Base-by-base conservation (phyloP, 345 rosid species). In the Euphorbia pulcherrima region DNA sequence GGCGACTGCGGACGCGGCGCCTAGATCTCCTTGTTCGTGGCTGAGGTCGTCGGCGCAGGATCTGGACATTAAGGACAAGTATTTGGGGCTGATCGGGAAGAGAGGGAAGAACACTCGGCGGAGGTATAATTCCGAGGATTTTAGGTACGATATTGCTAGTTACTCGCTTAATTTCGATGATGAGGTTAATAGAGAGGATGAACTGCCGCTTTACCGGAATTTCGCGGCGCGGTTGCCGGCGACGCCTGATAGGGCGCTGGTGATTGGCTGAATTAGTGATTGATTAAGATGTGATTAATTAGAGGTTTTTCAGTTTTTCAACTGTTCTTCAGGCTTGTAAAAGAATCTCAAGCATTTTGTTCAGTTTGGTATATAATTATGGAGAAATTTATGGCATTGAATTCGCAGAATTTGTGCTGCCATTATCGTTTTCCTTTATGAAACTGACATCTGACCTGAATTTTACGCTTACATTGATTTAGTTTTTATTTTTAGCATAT, bases 101-200 rank as follows among this genome's bases (percentile, higher is more conserved):
- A 76, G 82, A 62, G 75, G 80, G 0, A 77, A 62, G 72, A 53
- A 40, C 28, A 53, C 41, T 23, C 65, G 79, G 28, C 81, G 65
- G 56, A 83, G 79, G 2, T 40, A 75, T 28, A 53, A 59, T 58
- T 76, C 86, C 6, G 78, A 71, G 2, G 90, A 92, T 70, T 86
- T 87, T 60, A 72, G 83, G 21, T 92, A 89, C 75, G 96, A 89
- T 60, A 81, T 84, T 8, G 27, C 68, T 78, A 92, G 92, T 47
- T 92, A 89, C 68, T 80, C 86, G 8, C 80, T 87, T 24, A 92
- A 92, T 71, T 92, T 89, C 71, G 89, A 89, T 57, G 87, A 83
- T 21, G 81, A 84, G 0, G 24, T 50, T 56, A 1, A 41, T 72
- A 41, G 79, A 21, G 78, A 74, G n/a, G 85, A 83, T 2, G 92